A percentile compares a stretch with the other conserved stretches of the same genome.
phyloP scores from a whole-genome alignment of 495 filamentous ascomycete species.

The Neurospora terricola region DNA sequence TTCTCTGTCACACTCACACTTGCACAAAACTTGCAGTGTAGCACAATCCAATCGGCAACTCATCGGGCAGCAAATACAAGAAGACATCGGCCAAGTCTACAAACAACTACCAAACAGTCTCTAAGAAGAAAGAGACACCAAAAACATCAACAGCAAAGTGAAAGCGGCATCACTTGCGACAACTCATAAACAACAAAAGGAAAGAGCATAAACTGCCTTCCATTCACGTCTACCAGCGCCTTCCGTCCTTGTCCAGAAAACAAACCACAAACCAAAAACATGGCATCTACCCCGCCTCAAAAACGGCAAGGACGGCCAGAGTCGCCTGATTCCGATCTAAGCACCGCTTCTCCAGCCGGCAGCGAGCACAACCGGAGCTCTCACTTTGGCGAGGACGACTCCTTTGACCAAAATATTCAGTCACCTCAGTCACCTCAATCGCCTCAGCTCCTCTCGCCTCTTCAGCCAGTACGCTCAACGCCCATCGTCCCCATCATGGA shows the following conservation, averaged over 20 bases:
- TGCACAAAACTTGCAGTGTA: background rate
- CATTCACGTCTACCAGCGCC: background rate
- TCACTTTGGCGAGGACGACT: background rate
- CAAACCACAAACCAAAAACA: background rate
- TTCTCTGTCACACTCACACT: background rate
- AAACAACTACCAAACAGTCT: background rate
- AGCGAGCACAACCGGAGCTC: background rate
- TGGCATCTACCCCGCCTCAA: background rate
- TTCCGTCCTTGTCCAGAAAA: background rate
- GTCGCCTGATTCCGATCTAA: background rate
- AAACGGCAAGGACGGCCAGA: background rate
- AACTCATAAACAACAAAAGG: background rate
- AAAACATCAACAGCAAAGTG: background rate
- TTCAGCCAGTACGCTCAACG: background rate
- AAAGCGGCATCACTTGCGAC: background rate
- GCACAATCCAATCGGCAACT: background rate
- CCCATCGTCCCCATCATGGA: background rate
- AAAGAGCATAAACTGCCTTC: background rate
- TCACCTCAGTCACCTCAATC: background rate
- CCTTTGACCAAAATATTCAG: background rate
- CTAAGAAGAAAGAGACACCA: background rate
- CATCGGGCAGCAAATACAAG: background rate
- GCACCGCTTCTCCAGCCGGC: background rate
- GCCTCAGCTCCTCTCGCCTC: background rate
- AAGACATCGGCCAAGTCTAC: background rate